Conservation (phyloP, 306 rosid genomes). For the Calophaca sinica region DNA sequence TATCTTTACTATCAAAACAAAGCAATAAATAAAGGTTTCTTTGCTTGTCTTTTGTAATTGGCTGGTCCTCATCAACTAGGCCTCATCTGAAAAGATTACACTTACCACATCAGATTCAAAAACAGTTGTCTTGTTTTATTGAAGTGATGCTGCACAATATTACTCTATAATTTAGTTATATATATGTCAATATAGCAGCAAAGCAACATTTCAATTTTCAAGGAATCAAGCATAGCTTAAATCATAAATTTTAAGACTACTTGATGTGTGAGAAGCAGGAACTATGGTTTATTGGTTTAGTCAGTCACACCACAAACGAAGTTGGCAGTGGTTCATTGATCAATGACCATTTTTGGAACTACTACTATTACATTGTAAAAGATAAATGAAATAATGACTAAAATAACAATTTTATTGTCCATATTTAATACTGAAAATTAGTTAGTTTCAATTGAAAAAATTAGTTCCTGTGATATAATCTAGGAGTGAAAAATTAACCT, state of each 20-base stretch:
- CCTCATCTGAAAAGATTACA: conserved; percentile 34
- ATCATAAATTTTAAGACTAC: no score
- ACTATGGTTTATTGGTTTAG: not conserved
- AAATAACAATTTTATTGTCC: no score
- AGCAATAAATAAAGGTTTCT: conserved; percentile 35
- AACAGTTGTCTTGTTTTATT: conserved; percentile 10
- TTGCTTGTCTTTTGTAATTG: conserved; percentile 34
- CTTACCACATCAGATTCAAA: conserved; percentile 29
- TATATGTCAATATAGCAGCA: no score
- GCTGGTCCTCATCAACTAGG: conserved; percentile 42
- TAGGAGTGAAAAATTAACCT: no score
- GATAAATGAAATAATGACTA: no score
- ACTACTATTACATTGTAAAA: not conserved
- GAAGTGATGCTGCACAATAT: not conserved
- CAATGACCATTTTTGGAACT: not conserved
- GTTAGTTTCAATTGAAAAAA: no score
- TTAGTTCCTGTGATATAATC: no score
- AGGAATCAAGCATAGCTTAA: no score
- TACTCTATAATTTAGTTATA: not conserved
- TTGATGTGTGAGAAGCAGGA: not conserved
- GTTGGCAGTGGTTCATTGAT: not conserved
- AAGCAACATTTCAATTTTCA: no score
- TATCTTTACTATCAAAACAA: conserved; percentile 36
- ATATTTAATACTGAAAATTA: no score
- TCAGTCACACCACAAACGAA: not conserved